Evolutionary conservation across 2,329 filamentous ascomycete species (phyloP), one percentile per base, ranked within the genome.

Genomic region (Zymoseptoria crescenta): DNA sequence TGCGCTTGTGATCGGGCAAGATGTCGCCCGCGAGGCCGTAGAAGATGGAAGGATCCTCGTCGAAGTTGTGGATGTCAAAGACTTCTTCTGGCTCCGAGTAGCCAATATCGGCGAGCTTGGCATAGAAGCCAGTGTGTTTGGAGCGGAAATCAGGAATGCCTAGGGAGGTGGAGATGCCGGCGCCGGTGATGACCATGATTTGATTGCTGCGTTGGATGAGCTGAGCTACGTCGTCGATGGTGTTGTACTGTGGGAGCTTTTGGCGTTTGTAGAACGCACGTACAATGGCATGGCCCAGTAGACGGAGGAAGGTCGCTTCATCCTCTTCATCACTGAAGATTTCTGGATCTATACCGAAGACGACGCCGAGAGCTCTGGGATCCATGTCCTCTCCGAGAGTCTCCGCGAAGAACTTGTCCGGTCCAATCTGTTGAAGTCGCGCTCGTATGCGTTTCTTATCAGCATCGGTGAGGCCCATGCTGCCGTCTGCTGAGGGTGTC

Each of bases 101-200:
- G 6, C 91, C 91, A 61, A 94, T 82, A 68, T 90, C 84, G 67
- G 84, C 86, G 55, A 97, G 80, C 71, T 91, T 87, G 52, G 91
- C 87, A 76, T 97, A 97, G 58, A 97, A 87, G 54, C 93, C 93
- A 1, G 87, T 96, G 69, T 90, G 88, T 74, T 94, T 94, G 56
- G 92, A 96, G 65, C 94, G 87, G 71, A 99, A 99, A 74, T 99
- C 94, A 4, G 94, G 94, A 60, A 99, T 97, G 62, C 94, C 94
- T 20, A 99, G 84, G 55, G 91, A 96, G 0, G 94, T 99, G 27
- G 92, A 96, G 66, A 99, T 97, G 65, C 94, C 94, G 19, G 94
- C 94, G 55, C 94, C 94, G 0, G 94, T 97, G 65, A 99, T 83
- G 64, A 97, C 88, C 69, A 99, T 84, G 73, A 99, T 92, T 73